Evolutionary conservation across 768 basidiomycete species (phyloP), one percentile per base, ranked within the genome.

Genomic region (Russula emetica): DNA sequence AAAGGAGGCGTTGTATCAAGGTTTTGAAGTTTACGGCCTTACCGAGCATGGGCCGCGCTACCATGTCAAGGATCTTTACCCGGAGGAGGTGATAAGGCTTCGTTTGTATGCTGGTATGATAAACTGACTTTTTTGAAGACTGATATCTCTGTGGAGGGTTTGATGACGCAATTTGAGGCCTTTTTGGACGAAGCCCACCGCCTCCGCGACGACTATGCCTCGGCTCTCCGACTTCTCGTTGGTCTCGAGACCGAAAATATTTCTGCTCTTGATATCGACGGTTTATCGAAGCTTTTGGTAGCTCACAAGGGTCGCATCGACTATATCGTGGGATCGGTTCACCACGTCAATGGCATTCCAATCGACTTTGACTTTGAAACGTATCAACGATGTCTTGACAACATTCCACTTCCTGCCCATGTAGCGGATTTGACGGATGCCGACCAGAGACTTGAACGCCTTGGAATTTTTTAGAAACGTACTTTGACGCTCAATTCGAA

Each of bases 1-100:
- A 4, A 72, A 78, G 20, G 88, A 88, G 69, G 95, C 96, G 40
- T 87, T 96, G 61, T 73, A 76, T 8, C 83, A 88, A 72, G 83
- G 86, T 0, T 98, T 98, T 72, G 77, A 82, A 63, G 78, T 89
- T 0, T 98, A 87, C 71, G 94, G 95, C 1, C 77, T 98, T 63
- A 91, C 88, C 5, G 97, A 98, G 76, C 97, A 98, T 74, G 88
- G 88, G 57, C 96, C 97, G 30, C 85, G 96, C 30, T 96, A 94
- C 75, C 81, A 92, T 62, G 62, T 69, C 2, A 73, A 81, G 38
- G 94, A 99, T 72, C 77, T 98, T 32, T 98, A 97, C 74, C 95
- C 96, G 22, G 97, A 98, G 78, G 97, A 99, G 85, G 94, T 95
- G 72, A 70, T 77, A 36, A 49, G 58, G 55, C 49, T 52, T 52